phyloP scores from a whole-genome alignment of 257 asterid genomes.

The Anisodus tanguticus region DNA sequence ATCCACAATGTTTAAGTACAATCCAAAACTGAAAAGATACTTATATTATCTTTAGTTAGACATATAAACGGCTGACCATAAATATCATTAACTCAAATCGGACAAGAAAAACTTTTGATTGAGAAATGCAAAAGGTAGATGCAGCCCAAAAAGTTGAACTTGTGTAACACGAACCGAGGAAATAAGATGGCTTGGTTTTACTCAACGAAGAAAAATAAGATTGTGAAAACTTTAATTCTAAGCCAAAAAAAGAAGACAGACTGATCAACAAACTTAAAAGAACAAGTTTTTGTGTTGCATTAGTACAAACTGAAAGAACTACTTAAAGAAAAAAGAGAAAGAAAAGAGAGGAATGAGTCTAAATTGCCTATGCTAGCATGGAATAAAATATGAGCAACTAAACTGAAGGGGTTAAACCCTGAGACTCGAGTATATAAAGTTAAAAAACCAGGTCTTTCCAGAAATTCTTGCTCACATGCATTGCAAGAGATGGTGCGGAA shows the following conservation, averaged over 20 bases:
- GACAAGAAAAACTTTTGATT: background rate
- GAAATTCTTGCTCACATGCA: background rate
- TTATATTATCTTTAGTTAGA: background rate
- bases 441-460: background rate
- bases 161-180: background rate
- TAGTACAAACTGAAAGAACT: background rate
- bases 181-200: background rate
- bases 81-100: background rate
- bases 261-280: background rate
- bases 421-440: background rate
- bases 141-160: background rate
- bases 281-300: background rate
- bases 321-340: background rate
- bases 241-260: background rate
- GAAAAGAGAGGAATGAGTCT: background rate
- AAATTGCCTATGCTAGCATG: background rate
- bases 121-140: background rate
- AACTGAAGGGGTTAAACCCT: background rate
- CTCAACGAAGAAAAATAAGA: too few relatives aligned
- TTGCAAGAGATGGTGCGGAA: too few relatives aligned
- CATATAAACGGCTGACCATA: background rate
- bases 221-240: background rate
- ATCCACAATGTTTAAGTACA: slow-evolving; percentile 16
- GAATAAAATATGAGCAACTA: background rate
- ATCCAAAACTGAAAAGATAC: background rate